These are phyloP conservation scores for Chytriomyces sp. DNA, from an alignment of 192 early-diverging fungal genomes.

Conservation along the genomic window DNA sequence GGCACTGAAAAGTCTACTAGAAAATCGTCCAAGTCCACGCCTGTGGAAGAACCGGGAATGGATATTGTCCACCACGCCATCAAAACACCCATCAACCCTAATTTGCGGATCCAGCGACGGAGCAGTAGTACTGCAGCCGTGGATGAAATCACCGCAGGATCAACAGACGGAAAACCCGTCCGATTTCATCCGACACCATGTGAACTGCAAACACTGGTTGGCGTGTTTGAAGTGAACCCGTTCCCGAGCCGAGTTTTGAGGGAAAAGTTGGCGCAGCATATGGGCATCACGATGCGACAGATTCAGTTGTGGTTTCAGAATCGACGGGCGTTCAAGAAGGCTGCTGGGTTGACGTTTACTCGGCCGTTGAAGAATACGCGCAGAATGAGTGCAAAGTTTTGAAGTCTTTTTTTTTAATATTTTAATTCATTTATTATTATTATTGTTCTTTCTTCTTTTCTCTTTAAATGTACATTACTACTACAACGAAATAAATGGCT, in stretches of 20 bases:
- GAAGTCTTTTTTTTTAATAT: neutral
- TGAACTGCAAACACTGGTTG: constrained; percentile 72
- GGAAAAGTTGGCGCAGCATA: constrained; percentile 72
- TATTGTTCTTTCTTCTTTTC: no score
- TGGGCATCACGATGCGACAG: constrained; percentile 87
- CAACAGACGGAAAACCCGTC: neutral
- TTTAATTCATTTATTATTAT: neutral
- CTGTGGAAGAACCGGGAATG: neutral
- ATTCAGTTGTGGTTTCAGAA: constrained; percentile 99
- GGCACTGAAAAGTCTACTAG: neutral
- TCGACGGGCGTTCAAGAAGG: constrained; percentile 54
- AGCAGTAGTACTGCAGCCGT: neutral
- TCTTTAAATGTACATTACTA: no score
- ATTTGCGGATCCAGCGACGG: neutral
- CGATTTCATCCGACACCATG: neutral
- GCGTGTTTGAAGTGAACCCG: constrained; percentile 77
- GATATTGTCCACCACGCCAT: neutral
- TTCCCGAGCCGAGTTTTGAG: constrained; percentile 87
- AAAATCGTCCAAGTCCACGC: neutral
- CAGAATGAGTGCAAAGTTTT: neutral
- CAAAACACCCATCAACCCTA: neutral
- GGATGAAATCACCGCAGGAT: neutral
- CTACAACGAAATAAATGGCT: no score
- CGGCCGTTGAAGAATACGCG: constrained; percentile 6
- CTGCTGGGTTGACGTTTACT: neutral